Conservation (phyloP, 495 filamentous ascomycete genomes). For the Penicillium egyptiacum region DNA sequence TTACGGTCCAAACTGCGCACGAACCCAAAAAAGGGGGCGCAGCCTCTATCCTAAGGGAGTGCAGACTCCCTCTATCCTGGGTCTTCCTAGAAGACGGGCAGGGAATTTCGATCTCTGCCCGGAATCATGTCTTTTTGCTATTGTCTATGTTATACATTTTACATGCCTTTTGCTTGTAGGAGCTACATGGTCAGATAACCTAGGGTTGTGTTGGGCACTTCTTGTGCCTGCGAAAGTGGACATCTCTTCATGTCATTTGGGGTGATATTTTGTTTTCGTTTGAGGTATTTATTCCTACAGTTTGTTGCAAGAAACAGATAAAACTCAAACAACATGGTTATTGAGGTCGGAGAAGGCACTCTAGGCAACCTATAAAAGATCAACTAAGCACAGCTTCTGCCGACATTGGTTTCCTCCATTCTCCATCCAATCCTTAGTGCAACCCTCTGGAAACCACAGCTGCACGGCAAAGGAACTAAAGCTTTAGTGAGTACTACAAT, state of each 20-base stretch:
- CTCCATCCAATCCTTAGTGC: background rate
- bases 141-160: background rate
- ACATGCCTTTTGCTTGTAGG: background rate
- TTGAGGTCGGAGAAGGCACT: background rate
- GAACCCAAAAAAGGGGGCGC: background rate
- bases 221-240: background rate
- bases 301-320: background rate
- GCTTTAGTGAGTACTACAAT: background rate
- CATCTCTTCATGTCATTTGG: background rate
- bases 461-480: background rate
- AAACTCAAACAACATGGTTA: no score
- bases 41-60: no score
- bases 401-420: background rate
- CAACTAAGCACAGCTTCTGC: background rate
- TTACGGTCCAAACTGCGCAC: background rate
- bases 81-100: no score
- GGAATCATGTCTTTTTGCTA: no score
- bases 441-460: background rate
- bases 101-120: background rate
- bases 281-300: background rate
- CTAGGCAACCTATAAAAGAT: background rate
- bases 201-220: background rate
- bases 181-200: no score
- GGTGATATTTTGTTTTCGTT: background rate
- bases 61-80: background rate